These are phyloP conservation scores for Starmerella sp. DNA, from an alignment of 805 yeast species.

Conservation along the genomic window DNA sequence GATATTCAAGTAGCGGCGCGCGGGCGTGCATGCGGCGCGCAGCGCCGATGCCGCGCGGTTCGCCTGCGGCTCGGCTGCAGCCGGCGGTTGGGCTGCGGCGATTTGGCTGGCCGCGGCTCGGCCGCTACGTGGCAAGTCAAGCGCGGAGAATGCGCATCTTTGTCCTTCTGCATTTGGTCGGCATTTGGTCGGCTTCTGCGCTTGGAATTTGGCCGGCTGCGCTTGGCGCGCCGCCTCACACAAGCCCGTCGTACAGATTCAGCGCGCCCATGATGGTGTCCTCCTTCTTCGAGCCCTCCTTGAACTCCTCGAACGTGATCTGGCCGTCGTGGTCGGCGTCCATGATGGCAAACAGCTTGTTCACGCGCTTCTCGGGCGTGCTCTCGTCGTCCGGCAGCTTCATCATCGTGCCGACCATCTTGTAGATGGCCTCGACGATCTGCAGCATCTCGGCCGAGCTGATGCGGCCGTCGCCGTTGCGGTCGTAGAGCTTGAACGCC, in stretches of 20 bases:
- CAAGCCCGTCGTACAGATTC: slow-evolving; percentile 69
- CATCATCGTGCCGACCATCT: slow-evolving; percentile 94
- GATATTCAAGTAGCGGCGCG: not conserved
- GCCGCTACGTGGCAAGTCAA: no score
- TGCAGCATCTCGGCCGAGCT: slow-evolving; percentile 66
- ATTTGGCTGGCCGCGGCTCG: no score
- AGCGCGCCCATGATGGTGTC: slow-evolving; percentile 66
- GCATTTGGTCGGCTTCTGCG: no score
- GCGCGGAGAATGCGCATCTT: no score
- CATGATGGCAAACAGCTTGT: slow-evolving; percentile 65
- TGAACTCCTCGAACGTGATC: slow-evolving; percentile 74
- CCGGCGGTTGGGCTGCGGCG: no score
- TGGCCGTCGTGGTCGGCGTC: slow-evolving; percentile 59
- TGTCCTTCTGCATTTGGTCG: no score
- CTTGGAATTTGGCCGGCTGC: no score
- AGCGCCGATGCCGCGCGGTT: no score
- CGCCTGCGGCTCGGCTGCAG: no score
- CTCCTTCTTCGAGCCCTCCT: slow-evolving; percentile 66
- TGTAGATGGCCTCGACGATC: slow-evolving; percentile 74
- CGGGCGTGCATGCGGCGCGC: no score
- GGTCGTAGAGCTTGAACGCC: slow-evolving; percentile 83
- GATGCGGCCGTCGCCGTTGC: slow-evolving; percentile 66
- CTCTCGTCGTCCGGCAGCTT: slow-evolving; percentile 76
- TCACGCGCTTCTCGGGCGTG: slow-evolving; percentile 80
- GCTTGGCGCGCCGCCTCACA: slow-evolving; percentile 29